Base-by-base conservation (phyloP, 1,139 yeast species). In the Protomyces gravidus region DNA sequence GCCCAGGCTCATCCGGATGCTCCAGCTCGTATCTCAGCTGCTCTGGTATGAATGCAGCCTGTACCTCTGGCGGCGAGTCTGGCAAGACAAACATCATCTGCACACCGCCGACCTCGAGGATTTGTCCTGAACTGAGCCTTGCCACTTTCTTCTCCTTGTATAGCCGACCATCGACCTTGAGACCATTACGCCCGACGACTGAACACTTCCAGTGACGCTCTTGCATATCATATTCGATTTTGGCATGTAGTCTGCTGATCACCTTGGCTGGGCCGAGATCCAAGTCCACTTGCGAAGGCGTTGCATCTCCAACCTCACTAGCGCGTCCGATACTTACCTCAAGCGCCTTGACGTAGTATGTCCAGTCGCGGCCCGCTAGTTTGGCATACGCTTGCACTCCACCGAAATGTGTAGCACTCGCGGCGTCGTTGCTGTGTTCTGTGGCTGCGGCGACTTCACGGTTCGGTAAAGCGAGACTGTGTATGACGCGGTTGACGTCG, bases 41-140 rank as follows among this genome's bases (percentile, higher is more conserved):
- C 11, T 36, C 28, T 21, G 59, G 50, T 6, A 53, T 17, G 39
- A 53, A 53, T 19, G 51, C 21, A 25, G 58, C 47, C 27, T 45
- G 36, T 27, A 53, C 58, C 47, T 46, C 63, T 1, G 97, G 96
- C n/a, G 84, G 82, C 5, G 88, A 83, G 69, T 90, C 97, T 0
- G 98, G 98, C 65, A 92, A 76, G 39, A 92, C 92, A 71, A 92
- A 92, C 95, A 92, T 92, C 98, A 92, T 92, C 73, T 92, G 98
- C 13, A 96, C 90, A 2, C 97, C 97, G 7, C 97, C 97, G 53
- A 92, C 84, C 69, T 92, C 98, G 63, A 92, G 75, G 19, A 92
- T 83, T 52, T 94, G 89, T 11, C 67, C 60, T 30, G 45, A 55
- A 21, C 42, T 27, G 30, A 50, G 50, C 17, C 55, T 27, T 19